Evolutionary conservation across 345 rosid genomes (phyloP), one percentile per base, ranked within the genome.

Genomic region (Citrus medica): DNA sequence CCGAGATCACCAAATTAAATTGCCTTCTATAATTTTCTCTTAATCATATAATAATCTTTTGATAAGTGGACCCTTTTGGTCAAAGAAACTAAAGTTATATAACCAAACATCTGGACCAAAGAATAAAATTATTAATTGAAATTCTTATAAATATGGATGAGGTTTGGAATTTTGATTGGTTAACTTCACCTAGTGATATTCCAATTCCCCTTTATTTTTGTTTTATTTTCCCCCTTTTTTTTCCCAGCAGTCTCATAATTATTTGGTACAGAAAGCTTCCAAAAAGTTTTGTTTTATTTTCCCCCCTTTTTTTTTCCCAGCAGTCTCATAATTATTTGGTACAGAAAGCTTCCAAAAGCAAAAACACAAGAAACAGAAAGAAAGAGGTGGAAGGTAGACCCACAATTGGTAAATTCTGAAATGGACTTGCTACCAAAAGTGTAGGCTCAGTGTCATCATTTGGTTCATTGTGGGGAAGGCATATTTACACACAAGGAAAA

Each of bases 341-440:
- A 6, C 16, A 13, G 69, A 65, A 46, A 74, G 42, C n/a, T 33
- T 33, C 9, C 53, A 75, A 82, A 79, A 67, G 33, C 7, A 35
- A 59, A 74, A 58, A 7, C 9, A 55, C 38, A 13, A 48, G 30
- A 51, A 40, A 66, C 30, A 67, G 12, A 74, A 33, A 22, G 71
- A 77, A 22, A 46, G 27, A 37, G 33, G 3, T 40, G 21, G 56
- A 76, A 63, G 22, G 33, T 67, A 59, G 53, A 60, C 79, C 84
- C 83, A 72, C 75, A 4, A 38, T 40, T 62, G 37, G 24, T 13
- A 74, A 61, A 73, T 19, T 42, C 42, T 67, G 80, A 65, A 71
- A 79, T 64, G 79, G 85, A 85, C 84, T 76, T 56, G 68, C 68
- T 14, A 69, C 85, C 74, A 80, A 73, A 80, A 75, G 84, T 27